Base-by-base conservation (phyloP, 2,329 filamentous ascomycete species). In the Penicillium italicum region DNA sequence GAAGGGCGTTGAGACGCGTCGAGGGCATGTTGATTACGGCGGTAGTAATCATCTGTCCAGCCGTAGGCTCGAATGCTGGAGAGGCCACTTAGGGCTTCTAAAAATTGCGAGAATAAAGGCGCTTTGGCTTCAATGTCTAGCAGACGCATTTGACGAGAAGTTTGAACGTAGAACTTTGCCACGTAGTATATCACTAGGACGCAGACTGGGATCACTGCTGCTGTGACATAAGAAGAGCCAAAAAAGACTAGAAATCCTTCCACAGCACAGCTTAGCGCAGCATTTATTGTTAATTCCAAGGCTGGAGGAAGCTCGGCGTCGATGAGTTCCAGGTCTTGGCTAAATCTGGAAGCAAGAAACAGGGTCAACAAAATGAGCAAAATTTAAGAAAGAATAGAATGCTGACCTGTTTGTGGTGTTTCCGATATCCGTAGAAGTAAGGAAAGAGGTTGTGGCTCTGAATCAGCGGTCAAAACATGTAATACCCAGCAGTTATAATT, bases 121-220 rank as follows among this genome's bases (percentile, higher is more conserved):
- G 77, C 77, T 59, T 85, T 84, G 2, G 79, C 76, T 62, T 85
- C 82, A 0, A 85, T 74, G 50, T 85, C 82, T 12, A 85, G 76
- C 68, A 24, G 75, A 47, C 82, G 76, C 7, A 81, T 62, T 57
- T 80, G 77, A 1, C 78, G 72, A 6, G 76, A 77, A 8, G 79
- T 80, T n/a, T 72, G 74, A 4, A 80, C 72, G 57, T 81, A 81
- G 63, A 76, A 73, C 46, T 66, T 72, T 55, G 79, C 77, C 5
- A 80, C 68, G 45, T 69, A 56, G 55, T 73, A 78, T n/a, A 80
- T 64, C 5, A 64, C 66, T 1, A 70, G 53, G 8, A 71, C 55
- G 5, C 76, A 66, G 12, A 75, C 48, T 1, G 77, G 77, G 43
- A 77, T 68, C 4, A 70, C 69, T 11, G 72, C 67, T 20, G 72